Base-by-base conservation (phyloP, 345 rosid species). In the Heritiera littoralis region DNA sequence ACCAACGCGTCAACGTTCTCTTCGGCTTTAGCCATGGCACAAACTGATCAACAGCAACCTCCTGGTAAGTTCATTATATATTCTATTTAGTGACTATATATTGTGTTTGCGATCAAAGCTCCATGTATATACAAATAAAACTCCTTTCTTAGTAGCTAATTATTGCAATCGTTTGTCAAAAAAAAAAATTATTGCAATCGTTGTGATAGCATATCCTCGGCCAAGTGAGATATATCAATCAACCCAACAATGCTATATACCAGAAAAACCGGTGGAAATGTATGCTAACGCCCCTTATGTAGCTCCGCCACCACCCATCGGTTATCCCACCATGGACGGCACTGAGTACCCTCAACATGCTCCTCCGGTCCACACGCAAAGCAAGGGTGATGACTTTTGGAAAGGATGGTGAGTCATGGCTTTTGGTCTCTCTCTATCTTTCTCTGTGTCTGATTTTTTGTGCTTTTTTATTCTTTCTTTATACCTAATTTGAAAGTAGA, bases 331-430 rank as follows among this genome's bases (percentile, higher is more conserved):
- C n/a, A 23, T 30, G 20, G 51, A 46, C 10, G 56, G 18, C 5
- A 7, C 56, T 13, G 56, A 48, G 35, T 9, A 11, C 35, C 35
- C 54, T 18, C 74, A 43, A 66, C 30, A 23, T 7, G 40, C 74
- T 48, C 11, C 58, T 70, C 58, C 74, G 2, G 7, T 70, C 58
- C 41, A 28, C 58, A 23, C 20, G 6, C 74, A 70, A 48, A 12
- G 74, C 40, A 48, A 48, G 41, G 74, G 74, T 70, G 74, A 28
- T 48, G 58, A 7, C 74, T 48, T 48, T 48, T 70, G 41, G 74
- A 70, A 70, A 70, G 40, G 74, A 46, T 70, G 74, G 74, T 70
- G 56, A 46, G 55, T 68, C 35, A 5, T 68, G 28, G 41, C 1
- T 3, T 30, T 30, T 65, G 7, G 17, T 28, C 2, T 20, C 17